Conservation (phyloP, 495 filamentous ascomycete species). For the Penicillium manginii region DNA sequence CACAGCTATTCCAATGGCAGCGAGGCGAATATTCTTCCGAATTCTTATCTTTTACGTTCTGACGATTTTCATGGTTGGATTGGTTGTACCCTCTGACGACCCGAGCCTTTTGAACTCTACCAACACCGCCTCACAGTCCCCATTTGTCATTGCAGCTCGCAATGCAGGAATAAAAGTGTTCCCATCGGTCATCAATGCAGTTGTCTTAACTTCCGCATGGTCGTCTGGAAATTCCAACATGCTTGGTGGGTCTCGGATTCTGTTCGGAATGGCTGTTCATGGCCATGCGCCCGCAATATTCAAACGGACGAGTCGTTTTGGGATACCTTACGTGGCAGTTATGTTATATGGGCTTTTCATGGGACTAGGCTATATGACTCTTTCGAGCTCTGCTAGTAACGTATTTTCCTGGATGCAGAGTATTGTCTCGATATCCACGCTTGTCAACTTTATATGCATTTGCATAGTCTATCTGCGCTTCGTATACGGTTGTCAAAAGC, state of each 20-base stretch:
- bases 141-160: constrained; percentile 57
- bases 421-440: constrained; percentile 53
- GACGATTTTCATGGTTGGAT: constrained; percentile 45
- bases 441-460: constrained; percentile 60
- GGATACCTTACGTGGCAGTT: constrained; percentile 59
- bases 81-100: constrained; percentile 53
- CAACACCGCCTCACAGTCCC: constrained; percentile 44
- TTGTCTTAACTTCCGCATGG: constrained; percentile 50
- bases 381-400: constrained; percentile 52
- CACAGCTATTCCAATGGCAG: constrained; percentile 42
- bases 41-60: constrained; percentile 47
- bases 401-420: constrained; percentile 63
- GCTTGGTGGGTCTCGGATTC: constrained; percentile 48
- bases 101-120: constrained; percentile 44
- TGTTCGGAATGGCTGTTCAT: constrained; percentile 46
- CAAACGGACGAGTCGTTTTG: constrained; percentile 58
- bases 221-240: constrained; percentile 52
- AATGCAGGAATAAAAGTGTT: constrained; percentile 42
- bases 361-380: constrained; percentile 59
- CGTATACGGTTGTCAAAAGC: constrained; percentile 51
- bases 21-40: constrained; percentile 43
- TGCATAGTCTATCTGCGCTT: constrained; percentile 62
- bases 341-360: constrained; percentile 53
- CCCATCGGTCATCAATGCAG: constrained; percentile 56
- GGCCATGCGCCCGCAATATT: constrained; percentile 47